A percentile compares a stretch with the other conserved stretches of the same genome.
Evolutionary conservation across 148 eudicot genomes (phyloP).

Genomic region (Silene uniflora): DNA sequence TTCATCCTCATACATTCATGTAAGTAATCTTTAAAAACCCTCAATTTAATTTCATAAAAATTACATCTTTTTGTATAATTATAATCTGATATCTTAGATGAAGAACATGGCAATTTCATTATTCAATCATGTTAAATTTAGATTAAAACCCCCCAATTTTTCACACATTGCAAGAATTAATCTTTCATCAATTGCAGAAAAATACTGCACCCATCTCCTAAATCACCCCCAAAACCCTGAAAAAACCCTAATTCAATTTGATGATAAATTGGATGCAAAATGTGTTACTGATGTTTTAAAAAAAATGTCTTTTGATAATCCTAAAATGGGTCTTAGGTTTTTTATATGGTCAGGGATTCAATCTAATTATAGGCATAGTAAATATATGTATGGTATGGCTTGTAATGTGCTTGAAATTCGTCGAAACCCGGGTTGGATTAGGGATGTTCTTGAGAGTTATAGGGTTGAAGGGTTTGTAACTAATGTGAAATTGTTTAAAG

Average conservation of each 20-base stretch:
- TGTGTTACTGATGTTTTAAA: constrained; percentile 51
- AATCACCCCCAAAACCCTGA: constrained; percentile 46
- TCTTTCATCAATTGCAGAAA: constrained; percentile 34
- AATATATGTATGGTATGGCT: constrained; percentile 52
- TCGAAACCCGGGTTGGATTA: constrained; percentile 34
- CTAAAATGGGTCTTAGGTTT: constrained; percentile 68
- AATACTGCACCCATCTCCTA: constrained; percentile 42
- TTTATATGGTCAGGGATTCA: constrained; percentile 80
- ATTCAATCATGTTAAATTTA: constrained; percentile 25
- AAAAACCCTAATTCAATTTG: constrained; percentile 42
- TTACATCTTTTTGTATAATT: no score
- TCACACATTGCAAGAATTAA: constrained; percentile 12
- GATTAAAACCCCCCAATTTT: constrained; percentile 20
- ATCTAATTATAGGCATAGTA: constrained; percentile 49
- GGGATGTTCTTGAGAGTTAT: constrained; percentile 51
- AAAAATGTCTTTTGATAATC: constrained; percentile 39
- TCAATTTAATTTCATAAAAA: no score
- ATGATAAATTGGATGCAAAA: constrained; percentile 39
- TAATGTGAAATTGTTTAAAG: constrained; percentile 51
- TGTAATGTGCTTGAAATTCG: constrained; percentile 48
- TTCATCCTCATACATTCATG: no score
- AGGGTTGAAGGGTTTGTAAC: constrained; percentile 41
- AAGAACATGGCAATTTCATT: constrained; percentile 28
- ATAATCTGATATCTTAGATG: no score
- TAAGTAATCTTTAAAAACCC: no score